Conservation (phyloP, 163 green algal species). For the Scenedesmus sp. region DNA sequence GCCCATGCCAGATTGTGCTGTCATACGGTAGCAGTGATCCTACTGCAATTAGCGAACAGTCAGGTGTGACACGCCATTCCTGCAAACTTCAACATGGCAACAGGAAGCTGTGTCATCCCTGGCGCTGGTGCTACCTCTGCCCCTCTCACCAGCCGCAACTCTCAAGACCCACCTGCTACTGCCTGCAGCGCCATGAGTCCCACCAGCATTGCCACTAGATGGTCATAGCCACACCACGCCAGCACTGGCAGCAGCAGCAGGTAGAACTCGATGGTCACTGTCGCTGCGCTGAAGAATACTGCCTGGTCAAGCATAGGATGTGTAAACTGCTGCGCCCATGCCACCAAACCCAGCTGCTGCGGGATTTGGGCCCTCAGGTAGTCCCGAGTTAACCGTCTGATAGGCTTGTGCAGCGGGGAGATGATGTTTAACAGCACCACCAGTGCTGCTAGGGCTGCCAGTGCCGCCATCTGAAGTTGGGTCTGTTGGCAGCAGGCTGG, state of each 20-base stretch:
- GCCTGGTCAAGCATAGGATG: constrained; percentile 14
- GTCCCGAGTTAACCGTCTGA: constrained; percentile 14
- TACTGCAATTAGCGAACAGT: background rate
- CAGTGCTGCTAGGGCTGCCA: background rate
- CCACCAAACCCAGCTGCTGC: constrained; percentile 18
- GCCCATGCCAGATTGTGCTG: too few relatives aligned
- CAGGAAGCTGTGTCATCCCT: background rate
- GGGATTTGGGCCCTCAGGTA: background rate
- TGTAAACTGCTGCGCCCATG: constrained; percentile 17
- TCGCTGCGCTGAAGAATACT: constrained; percentile 15
- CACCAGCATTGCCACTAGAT: constrained; percentile 4
- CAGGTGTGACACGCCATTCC: background rate
- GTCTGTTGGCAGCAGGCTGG: background rate
- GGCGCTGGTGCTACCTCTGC: background rate
- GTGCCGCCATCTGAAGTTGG: background rate
- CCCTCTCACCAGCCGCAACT: background rate
- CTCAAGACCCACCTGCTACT: background rate
- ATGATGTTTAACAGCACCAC: background rate
- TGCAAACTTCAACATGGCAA: background rate
- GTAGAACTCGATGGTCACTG: constrained; percentile 47
- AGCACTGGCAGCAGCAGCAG: constrained; percentile 20
- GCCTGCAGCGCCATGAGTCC: background rate
- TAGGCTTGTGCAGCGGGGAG: constrained; percentile 30
- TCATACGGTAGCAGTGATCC: too few relatives aligned
- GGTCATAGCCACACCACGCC: constrained; percentile 19